Evolutionary conservation across 83 land plant species (phyloP).

Genomic region (Picea abies): DNA sequence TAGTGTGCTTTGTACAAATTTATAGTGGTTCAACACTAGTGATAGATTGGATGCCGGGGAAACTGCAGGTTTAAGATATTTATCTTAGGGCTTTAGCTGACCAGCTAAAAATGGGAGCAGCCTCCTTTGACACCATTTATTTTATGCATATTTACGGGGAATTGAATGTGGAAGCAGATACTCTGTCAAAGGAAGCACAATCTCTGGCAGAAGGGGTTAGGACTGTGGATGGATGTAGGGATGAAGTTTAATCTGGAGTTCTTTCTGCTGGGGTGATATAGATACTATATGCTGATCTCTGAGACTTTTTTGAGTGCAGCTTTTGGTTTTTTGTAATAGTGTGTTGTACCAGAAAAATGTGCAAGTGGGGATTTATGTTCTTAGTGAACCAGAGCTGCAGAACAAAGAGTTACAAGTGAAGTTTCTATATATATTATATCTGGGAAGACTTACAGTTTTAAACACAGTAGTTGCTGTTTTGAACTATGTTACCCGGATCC

Average conservation of each 20-base stretch:
- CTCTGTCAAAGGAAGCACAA: background rate
- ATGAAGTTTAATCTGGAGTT: background rate
- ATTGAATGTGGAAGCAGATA: background rate
- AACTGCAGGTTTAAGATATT: too few species aligned
- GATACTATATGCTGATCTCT: background rate
- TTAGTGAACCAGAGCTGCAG: too few species aligned
- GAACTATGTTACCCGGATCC: too few species aligned
- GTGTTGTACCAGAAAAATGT: background rate
- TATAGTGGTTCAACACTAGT: background rate
- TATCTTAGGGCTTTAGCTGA: background rate
- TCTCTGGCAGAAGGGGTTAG: background rate
- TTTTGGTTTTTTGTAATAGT: background rate
- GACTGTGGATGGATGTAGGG: background rate
- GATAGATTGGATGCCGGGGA: background rate
- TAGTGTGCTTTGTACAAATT: background rate
- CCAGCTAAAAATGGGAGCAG: background rate
- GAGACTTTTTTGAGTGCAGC: background rate
- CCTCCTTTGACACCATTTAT: background rate
- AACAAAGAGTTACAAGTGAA: too few species aligned
- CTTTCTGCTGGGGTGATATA: background rate
- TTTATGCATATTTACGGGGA: background rate
- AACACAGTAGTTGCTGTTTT: too few species aligned
- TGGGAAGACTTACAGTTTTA: too few species aligned
- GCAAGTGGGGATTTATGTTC: too few species aligned
- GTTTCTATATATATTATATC: too few species aligned